Base-by-base conservation (phyloP, 257 asterid species). In the Solanum corneliomulleri region DNA sequence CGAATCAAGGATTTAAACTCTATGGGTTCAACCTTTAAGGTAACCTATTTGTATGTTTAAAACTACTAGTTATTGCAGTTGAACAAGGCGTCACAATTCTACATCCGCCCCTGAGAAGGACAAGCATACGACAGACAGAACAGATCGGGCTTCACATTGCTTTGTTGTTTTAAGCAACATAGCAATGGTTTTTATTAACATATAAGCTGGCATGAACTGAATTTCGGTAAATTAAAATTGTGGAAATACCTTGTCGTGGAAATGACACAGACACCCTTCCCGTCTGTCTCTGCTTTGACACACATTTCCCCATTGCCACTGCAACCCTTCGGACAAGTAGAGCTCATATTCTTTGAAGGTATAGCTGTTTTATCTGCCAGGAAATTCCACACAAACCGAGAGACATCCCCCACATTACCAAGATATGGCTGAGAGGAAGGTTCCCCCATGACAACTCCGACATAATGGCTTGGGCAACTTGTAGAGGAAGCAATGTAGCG, bases 311-410 rank as follows among this genome's bases (percentile, higher is more conserved):
- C 94, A 74, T n/a, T 88, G 62, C 93, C 93, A 4, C 69, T 90
- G 95, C 98, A 94, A 85, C 87, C 89, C 37, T 95, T 92, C 2
- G 95, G 93, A 92, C 98, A 95, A 27, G 93, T 77, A 81, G 98
- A 88, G 86, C 92, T 94, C 31, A 72, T 60, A 88, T 92, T 93
- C 84, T 88, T 90, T 23, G 94, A 91, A 11, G 92, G 93, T 58
- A 88, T 80, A 78, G 98, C 93, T 1, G 99, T 94, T 91, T 94
- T 97, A 45, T 93, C 95, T 2, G 98, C 99, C 90, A 95, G 86
- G 90, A 95, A 97, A 92, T 94, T 97, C 98, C 98, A 94, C 84
- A 96, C 89, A 41, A 96, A 95, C 91, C 99, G 94, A 60, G 99
- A 94, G 64, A 95, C 88, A 89, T 96, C 99, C 62, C 96, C 95